Conservation (phyloP, 2,329 filamentous ascomycete genomes). For the Aureobasidium sp. region DNA sequence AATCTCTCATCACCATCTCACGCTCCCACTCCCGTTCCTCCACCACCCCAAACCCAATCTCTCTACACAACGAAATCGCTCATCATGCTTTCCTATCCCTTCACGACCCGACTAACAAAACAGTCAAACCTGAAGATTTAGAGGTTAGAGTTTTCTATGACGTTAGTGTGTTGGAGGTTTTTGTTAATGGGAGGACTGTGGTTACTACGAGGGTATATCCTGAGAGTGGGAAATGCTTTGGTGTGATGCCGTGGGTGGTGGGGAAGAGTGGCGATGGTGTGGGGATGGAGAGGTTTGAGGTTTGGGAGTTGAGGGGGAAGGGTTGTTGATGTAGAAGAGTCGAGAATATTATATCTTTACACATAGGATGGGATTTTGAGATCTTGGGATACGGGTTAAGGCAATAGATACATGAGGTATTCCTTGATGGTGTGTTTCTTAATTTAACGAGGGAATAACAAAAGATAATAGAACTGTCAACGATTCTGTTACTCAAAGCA, state of each 20-base stretch:
- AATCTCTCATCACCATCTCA: background rate
- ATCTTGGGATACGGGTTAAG: too few species aligned
- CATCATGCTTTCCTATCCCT: background rate
- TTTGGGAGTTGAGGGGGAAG: background rate
- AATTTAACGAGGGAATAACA: too few species aligned
- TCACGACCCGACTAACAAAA: background rate
- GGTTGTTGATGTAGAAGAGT: too few species aligned
- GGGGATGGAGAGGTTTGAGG: background rate
- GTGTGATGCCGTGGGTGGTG: background rate
- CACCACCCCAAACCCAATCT: too few species aligned
- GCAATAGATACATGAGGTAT: too few species aligned
- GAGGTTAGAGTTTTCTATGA: conserved; percentile 35
- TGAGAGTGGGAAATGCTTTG: background rate
- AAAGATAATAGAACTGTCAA: too few species aligned
- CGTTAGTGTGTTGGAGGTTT: conserved; percentile 37
- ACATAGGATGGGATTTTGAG: too few species aligned
- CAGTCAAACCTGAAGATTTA: conserved; percentile 25
- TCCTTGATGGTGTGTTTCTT: too few species aligned
- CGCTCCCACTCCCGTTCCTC: background rate
- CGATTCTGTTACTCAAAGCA: too few species aligned
- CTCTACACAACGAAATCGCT: background rate
- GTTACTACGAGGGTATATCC: conserved; percentile 28
- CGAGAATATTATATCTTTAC: too few species aligned
- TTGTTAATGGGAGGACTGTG: conserved; percentile 36
- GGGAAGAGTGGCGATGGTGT: background rate